These are phyloP conservation scores for Trifolium dubium DNA, from an alignment of 306 rosid genomes.

Conservation along the genomic window DNA sequence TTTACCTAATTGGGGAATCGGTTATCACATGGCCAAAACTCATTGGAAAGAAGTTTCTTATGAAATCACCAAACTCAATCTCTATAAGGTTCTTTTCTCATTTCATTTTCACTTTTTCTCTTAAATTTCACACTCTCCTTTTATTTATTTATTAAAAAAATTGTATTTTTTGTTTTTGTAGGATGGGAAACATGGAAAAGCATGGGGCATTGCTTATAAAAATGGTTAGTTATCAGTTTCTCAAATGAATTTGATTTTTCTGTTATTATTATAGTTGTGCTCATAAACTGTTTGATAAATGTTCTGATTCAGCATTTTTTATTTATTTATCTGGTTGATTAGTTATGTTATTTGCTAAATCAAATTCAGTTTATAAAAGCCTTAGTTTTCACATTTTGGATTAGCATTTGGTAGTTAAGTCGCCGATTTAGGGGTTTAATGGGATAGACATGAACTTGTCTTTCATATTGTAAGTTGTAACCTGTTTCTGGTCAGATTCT, in stretches of 20 bases:
- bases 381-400: background rate
- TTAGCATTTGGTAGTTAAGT: background rate
- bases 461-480: background rate
- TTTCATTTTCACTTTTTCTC: background rate
- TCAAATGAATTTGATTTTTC: background rate
- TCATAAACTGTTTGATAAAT: conserved; percentile 23
- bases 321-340: background rate
- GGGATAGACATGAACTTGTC: background rate
- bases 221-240: conserved; percentile 67
- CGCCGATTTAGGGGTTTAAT: background rate
- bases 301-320: background rate
- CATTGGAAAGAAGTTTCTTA: conserved; percentile 90
- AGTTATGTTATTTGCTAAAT: background rate
- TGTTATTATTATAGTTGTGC: background rate
- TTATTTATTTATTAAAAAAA: background rate
- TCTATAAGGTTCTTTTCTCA: conserved; percentile 67
- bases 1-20: conserved; percentile 90
- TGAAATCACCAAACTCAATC: conserved; percentile 87
- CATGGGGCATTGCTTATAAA: conserved; percentile 93
- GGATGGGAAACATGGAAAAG: conserved; percentile 96
- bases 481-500: background rate
- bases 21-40: conserved; percentile 87
- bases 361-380: background rate
- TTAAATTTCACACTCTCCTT: background rate
- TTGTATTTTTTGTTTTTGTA: conserved; percentile 34